Evolutionary conservation across 148 eudicot genomes (phyloP).

Genomic region (Vaccinium corymbosum): DNA sequence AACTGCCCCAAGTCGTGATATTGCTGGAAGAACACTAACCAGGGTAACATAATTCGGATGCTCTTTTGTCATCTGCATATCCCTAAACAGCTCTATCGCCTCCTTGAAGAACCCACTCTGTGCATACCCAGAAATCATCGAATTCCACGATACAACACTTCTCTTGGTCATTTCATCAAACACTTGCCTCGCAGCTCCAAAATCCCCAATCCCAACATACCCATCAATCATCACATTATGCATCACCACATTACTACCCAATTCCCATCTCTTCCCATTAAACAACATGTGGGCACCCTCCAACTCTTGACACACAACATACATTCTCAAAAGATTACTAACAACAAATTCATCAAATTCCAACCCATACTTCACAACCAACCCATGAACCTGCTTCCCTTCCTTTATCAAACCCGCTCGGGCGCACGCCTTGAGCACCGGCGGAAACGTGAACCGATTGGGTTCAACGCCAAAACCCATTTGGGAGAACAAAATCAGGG

Average conservation of each 20-base stretch:
- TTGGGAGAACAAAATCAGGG: conserved; percentile 17
- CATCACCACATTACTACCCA: conserved; percentile 43
- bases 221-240: conserved; percentile 62
- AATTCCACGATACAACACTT: conserved; percentile 63
- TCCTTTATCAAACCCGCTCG: conserved; percentile 17
- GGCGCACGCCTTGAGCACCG: conserved; percentile 51
- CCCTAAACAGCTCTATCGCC: conserved; percentile 43
- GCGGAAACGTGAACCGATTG: conserved; percentile 54
- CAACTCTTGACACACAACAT: conserved; percentile 43
- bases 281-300: conserved; percentile 41
- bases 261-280: conserved; percentile 24
- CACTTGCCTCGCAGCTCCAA: conserved; percentile 37
- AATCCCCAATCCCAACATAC: conserved; percentile 32
- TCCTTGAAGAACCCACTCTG: conserved; percentile 40
- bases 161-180: conserved; percentile 49
- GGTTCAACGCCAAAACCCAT: conserved; percentile 32
- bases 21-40: conserved; percentile 50
- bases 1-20: conserved; percentile 55
- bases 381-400: conserved; percentile 50
- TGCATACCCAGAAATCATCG: conserved; percentile 50
- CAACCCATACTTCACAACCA: conserved; percentile 35
- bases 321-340: conserved; percentile 56
- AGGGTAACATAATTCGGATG: conserved; percentile 51
- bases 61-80: conserved; percentile 40
- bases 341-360: conserved; percentile 50